Percentiles rank a stretch among this genome's conserved stretches.
phyloP scores from a whole-genome alignment of 1,139 yeast genomes.

The Lodderomyces orthopsilosis region DNA sequence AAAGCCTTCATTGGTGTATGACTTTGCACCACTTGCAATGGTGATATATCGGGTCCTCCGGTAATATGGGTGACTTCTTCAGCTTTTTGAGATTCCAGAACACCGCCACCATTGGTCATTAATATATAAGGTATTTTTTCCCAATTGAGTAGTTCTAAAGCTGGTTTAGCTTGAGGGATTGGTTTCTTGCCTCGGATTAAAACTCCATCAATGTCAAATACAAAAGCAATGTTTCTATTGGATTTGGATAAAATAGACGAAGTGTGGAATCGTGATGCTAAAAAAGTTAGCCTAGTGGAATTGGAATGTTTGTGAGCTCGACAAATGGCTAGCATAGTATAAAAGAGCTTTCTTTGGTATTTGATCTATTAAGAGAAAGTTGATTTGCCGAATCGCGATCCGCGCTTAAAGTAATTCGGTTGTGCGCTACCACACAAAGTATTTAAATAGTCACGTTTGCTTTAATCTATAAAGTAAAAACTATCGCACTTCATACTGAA shows the following conservation, averaged over 20 bases:
- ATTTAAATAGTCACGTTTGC: no score
- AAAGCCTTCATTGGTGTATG: constrained; percentile 85
- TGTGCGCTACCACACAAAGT: neutral
- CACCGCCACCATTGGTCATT: constrained; percentile 94
- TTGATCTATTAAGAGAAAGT: neutral
- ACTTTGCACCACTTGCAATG: constrained; percentile 76
- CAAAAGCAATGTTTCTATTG: constrained; percentile 22
- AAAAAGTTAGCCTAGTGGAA: neutral
- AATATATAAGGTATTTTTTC: constrained; percentile 74
- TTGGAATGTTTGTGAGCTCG: neutral
- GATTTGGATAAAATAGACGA: neutral
- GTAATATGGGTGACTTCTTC: constrained; percentile 52
- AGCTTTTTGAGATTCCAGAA: constrained; percentile 61
- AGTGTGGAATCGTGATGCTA: neutral
- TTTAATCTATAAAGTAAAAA: neutral
- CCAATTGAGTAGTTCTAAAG: constrained; percentile 56
- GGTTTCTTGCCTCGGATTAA: constrained; percentile 71
- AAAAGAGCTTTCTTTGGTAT: no score
- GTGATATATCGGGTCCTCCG: constrained; percentile 39
- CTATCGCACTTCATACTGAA: constrained; percentile 5
- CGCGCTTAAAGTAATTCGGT: neutral
- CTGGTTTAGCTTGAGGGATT: constrained; percentile 64
- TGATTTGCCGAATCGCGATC: neutral
- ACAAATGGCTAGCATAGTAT: neutral
- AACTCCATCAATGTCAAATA: constrained; percentile 81